Percentiles rank a stretch among this genome's conserved stretches.
These are phyloP conservation scores for Phylloporus scabripes DNA, from an alignment of 768 basidiomycete species.

Conservation along the genomic window DNA sequence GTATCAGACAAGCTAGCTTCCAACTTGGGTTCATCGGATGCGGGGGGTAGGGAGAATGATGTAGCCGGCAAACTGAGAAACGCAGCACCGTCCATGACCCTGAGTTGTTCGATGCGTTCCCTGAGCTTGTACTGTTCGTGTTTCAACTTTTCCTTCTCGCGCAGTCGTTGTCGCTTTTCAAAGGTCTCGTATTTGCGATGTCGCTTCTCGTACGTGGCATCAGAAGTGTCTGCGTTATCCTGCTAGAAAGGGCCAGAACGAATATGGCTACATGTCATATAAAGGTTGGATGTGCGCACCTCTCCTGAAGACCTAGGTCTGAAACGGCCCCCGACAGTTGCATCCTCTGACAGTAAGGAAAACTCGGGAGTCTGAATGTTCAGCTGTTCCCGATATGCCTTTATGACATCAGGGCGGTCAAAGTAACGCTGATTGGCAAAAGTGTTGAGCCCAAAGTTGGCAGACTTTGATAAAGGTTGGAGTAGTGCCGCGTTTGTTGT, in stretches of 20 bases:
- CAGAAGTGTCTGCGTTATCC: constrained; percentile 64
- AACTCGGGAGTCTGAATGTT: constrained; percentile 79
- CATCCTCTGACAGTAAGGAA: constrained; percentile 40
- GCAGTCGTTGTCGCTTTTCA: constrained; percentile 77
- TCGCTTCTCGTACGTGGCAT: constrained; percentile 73
- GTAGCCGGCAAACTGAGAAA: constrained; percentile 60
- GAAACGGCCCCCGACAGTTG: constrained; percentile 61
- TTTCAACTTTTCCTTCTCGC: constrained; percentile 89
- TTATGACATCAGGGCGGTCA: constrained; percentile 69
- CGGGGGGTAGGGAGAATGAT: constrained; percentile 42
- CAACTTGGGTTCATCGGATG: constrained; percentile 21
- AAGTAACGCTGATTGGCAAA: constrained; percentile 69
- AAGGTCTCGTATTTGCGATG: constrained; percentile 84
- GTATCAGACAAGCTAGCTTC: constrained; percentile 29
- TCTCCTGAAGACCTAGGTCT: constrained; percentile 65
- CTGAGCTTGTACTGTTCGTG: constrained; percentile 90
- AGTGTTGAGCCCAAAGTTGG: constrained; percentile 46
- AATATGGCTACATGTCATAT: constrained; percentile 8
- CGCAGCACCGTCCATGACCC: constrained; percentile 62
- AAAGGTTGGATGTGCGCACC: constrained; percentile 41
- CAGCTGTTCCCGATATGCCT: constrained; percentile 61
- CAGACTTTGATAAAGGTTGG: constrained; percentile 34
- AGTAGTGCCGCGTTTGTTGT: constrained; percentile 63
- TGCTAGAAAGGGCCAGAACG: constrained; percentile 23
- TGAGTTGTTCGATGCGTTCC: constrained; percentile 81